A percentile compares a stretch with the other conserved stretches of the same genome.
Conservation (phyloP, 2,329 filamentous ascomycete genomes). For the Mycosphaerella sp. region DNA sequence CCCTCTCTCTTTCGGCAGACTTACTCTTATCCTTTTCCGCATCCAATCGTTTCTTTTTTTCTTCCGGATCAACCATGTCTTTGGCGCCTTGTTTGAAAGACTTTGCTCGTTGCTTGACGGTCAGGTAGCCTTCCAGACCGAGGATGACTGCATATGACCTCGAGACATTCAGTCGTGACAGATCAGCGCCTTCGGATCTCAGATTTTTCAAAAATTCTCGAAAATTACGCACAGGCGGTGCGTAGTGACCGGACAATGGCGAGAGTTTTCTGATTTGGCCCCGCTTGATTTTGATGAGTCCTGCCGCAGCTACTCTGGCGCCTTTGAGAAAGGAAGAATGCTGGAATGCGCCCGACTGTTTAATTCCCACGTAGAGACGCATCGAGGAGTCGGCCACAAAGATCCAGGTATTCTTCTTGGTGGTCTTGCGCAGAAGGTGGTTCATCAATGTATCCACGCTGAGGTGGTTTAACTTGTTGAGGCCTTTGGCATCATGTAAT, state of each 20-base stretch:
- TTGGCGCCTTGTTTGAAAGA: conserved; percentile 48
- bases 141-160: conserved; percentile 76
- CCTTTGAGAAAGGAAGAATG: conserved; percentile 87
- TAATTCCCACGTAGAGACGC: conserved; percentile 82
- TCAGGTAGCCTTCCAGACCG: conserved; percentile 73
- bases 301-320: conserved; percentile 71
- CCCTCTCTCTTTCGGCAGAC: conserved; percentile 56
- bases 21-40: conserved; percentile 52
- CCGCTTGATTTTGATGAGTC: conserved; percentile 76
- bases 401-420: conserved; percentile 87
- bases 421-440: conserved; percentile 68
- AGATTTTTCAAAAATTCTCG: conserved; percentile 70
- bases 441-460: conserved; percentile 69
- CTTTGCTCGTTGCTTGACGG: conserved; percentile 61
- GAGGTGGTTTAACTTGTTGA: conserved; percentile 58
- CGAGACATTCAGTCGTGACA: conserved; percentile 69
- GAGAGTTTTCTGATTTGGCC: conserved; percentile 69
- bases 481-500: conserved; percentile 54
- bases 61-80: conserved; percentile 56
- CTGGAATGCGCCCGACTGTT: conserved; percentile 80
- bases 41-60: conserved; percentile 43
- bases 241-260: conserved; percentile 68
- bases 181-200: conserved; percentile 67
- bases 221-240: conserved; percentile 76
- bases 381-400: conserved; percentile 84